These are phyloP conservation scores for Psophocarpus tetragonolobus DNA, from an alignment of 306 rosid genomes.

Conservation along the genomic window DNA sequence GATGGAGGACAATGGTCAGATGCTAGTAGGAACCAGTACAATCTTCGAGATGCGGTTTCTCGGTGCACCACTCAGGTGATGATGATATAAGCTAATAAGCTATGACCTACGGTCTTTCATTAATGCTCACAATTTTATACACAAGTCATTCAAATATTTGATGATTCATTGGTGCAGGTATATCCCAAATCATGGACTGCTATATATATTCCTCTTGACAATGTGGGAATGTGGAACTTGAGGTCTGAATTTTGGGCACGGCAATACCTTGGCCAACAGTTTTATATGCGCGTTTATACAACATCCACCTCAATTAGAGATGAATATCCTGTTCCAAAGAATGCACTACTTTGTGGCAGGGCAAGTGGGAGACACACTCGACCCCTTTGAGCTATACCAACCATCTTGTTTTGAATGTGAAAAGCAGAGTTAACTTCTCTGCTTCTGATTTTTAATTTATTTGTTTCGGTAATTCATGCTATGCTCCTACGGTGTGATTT, in stretches of 20 bases:
- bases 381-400: constrained; percentile 55
- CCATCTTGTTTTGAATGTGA: not conserved
- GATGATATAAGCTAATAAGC: no score
- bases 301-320: constrained; percentile 80
- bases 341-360: constrained; percentile 91
- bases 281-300: constrained; percentile 85
- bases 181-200: constrained; percentile 97
- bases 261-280: constrained; percentile 91
- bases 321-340: constrained; percentile 90
- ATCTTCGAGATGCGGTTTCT: constrained; percentile 86
- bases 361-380: constrained; percentile 86
- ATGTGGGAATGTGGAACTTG: constrained; percentile 99
- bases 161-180: constrained; percentile 48
- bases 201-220: constrained; percentile 75
- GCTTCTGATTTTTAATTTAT: constrained; percentile 32
- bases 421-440: constrained; percentile 28
- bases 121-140: no score
- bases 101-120: no score
- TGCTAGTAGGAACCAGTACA: constrained; percentile 68
- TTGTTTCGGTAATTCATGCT: constrained; percentile 18
- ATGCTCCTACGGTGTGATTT: constrained; percentile 23
- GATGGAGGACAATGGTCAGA: constrained; percentile 91
- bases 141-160: not conserved
- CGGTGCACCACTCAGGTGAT: constrained; percentile 93
- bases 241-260: constrained; percentile 95